Evolutionary conservation across 805 yeast species (phyloP).

Genomic region (Maudiozyma saulgeensis): DNA sequence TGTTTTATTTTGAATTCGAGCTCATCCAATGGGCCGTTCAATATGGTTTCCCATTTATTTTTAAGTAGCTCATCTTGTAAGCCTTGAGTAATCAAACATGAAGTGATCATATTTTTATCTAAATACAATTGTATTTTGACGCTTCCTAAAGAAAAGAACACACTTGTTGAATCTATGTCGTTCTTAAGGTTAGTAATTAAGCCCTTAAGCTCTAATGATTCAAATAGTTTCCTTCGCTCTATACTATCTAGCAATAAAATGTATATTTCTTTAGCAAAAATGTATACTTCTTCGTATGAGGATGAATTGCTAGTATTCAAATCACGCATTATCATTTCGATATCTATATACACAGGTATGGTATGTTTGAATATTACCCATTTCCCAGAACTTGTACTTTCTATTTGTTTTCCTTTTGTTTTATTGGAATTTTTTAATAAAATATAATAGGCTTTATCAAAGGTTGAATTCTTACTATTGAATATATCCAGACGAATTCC

Average conservation of each 20-base stretch:
- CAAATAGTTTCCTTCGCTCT: conserved; percentile 10
- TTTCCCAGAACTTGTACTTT: conserved; percentile 2
- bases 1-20: conserved; percentile 12
- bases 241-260: conserved; percentile 8
- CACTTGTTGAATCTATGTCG: conserved; percentile 15
- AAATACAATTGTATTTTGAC: conserved; percentile 12
- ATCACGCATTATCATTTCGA: conserved; percentile 11
- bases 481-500: conserved; percentile 35
- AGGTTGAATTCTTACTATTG: conserved; percentile 18
- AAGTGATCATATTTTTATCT: conserved; percentile 11
- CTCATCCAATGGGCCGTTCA: conserved; percentile 19
- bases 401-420: conserved; percentile 8
- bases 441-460: conserved; percentile 31
- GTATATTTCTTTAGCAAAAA: conserved; percentile 23
- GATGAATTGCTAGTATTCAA: conserved; percentile 8
- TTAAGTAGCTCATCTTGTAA: conserved; percentile 4
- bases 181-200: conserved; percentile 11
- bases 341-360: conserved; percentile 25
- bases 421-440: conserved; percentile 22
- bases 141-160: conserved; percentile 7
- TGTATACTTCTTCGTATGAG: conserved; percentile 14
- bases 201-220: conserved; percentile 8
- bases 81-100: conserved; percentile 10
- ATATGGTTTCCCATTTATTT: conserved; percentile 8
- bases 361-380: conserved; percentile 33